These are phyloP conservation scores for Amphichorda felina DNA, from an alignment of 2,329 filamentous ascomycete species.

Conservation along the genomic window DNA sequence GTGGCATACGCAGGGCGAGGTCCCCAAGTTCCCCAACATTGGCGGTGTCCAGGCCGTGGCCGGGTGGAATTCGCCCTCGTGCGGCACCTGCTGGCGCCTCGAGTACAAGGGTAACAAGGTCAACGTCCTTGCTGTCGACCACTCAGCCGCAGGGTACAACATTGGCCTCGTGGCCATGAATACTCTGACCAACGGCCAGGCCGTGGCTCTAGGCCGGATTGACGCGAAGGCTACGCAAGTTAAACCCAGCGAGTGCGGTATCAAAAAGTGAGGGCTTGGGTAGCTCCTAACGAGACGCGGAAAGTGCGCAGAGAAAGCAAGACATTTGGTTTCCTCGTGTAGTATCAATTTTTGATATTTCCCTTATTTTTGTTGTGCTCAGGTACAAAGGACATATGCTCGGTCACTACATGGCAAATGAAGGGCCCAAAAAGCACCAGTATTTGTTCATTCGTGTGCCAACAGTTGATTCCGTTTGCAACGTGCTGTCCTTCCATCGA, in stretches of 20 bases:
- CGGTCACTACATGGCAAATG: too few relatives aligned
- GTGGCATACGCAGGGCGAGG: conserved; percentile 41
- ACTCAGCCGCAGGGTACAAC: conserved; percentile 37
- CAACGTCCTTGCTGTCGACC: conserved; percentile 45
- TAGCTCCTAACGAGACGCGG: too few relatives aligned
- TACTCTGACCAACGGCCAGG: conserved; percentile 39
- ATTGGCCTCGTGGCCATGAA: conserved; percentile 45
- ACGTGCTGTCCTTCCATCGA: too few relatives aligned
- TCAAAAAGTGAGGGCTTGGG: conserved; percentile 7
- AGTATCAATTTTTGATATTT: background rate
- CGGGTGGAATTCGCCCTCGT: conserved; percentile 44
- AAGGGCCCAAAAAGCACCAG: too few relatives aligned
- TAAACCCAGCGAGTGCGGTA: conserved; percentile 27
- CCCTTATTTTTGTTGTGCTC: background rate
- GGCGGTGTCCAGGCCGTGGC: conserved; percentile 39
- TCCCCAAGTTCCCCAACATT: conserved; percentile 41
- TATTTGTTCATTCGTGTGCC: too few relatives aligned
- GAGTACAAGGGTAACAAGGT: conserved; percentile 37
- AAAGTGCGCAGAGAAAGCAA: too few relatives aligned
- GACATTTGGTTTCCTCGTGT: too few relatives aligned
- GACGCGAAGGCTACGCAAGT: conserved; percentile 36
- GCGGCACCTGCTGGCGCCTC: conserved; percentile 48
- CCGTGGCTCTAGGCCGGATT: conserved; percentile 35
- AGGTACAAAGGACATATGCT: too few relatives aligned
- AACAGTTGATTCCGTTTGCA: too few relatives aligned